Conservation (phyloP, 306 rosid species). For the Fagus sylvatica region DNA sequence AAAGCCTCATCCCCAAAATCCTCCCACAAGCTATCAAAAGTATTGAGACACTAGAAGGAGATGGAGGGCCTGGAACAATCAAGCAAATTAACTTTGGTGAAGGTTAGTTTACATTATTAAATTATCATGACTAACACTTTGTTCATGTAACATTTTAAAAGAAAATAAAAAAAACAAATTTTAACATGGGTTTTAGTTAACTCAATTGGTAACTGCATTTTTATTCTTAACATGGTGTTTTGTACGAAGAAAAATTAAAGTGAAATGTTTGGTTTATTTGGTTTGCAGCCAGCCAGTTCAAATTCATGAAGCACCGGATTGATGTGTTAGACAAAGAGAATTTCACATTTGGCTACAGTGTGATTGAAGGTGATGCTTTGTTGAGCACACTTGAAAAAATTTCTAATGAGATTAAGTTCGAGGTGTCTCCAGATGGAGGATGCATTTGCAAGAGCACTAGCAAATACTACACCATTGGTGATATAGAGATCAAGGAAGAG, state of each 20-base stretch:
- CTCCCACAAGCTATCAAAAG: conserved; percentile 12
- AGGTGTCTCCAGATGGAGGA: conserved; percentile 36
- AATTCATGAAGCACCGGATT: conserved; percentile 39
- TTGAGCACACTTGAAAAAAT: conserved; percentile 41
- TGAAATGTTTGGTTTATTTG: no score
- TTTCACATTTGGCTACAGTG: conserved; percentile 31
- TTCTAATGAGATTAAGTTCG: conserved; percentile 32
- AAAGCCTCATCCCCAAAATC: conserved; percentile 36
- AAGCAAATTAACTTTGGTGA: conserved; percentile 28
- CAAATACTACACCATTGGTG: conserved; percentile 41
- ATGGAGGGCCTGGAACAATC: conserved; percentile 57
- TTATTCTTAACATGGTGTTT: no score
- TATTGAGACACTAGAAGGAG: conserved; percentile 36
- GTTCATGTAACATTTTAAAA: no score
- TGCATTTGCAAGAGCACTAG: conserved; percentile 37
- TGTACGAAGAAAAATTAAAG: no score
- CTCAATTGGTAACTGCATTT: no score
- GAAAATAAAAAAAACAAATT: no score
- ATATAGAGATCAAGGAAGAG: conserved; percentile 25
- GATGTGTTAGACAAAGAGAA: conserved; percentile 40
- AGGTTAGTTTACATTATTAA: conserved; percentile 12
- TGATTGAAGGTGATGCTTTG: conserved; percentile 45
- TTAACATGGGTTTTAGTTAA: no score
- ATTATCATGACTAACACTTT: no score
- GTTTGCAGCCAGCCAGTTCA: conserved; percentile 31